A percentile compares a stretch with the other conserved stretches of the same genome.
phyloP scores from a whole-genome alignment of 2,329 filamentous ascomycete genomes.

The Didymella lethalis region DNA sequence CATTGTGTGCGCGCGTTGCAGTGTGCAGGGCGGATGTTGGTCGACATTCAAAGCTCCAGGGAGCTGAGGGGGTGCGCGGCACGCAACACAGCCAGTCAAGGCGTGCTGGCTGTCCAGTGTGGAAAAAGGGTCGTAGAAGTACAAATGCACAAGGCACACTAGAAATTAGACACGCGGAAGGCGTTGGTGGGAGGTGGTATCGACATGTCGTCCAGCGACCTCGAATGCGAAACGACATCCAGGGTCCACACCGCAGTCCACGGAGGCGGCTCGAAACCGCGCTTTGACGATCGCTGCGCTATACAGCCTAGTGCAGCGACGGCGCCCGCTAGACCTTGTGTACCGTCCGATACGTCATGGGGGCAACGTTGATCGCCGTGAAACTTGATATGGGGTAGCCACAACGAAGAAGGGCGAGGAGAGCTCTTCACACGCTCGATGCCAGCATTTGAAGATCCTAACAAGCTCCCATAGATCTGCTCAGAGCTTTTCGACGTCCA shows the following conservation, averaged over 20 bases:
- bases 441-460: neutral
- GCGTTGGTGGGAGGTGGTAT: conserved; percentile 11
- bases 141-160: conserved; percentile 5
- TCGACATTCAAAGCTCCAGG: conserved; percentile 30
- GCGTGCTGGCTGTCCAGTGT: conserved; percentile 3
- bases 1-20: conserved; percentile 36
- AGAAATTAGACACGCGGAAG: conserved; percentile 8
- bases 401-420: conserved; percentile 4
- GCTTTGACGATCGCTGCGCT: conserved; percentile 21
- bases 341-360: conserved; percentile 27
- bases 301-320: conserved; percentile 25
- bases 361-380: conserved; percentile 21
- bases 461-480: neutral
- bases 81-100: conserved; percentile 17
- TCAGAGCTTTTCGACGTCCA: neutral
- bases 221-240: conserved; percentile 31
- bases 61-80: conserved; percentile 11
- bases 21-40: conserved; percentile 27
- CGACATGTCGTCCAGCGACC: conserved; percentile 18
- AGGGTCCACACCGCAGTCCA: conserved; percentile 27
- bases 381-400: conserved; percentile 23
- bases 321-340: conserved; percentile 21
- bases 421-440: neutral
- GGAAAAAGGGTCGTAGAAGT: neutral
- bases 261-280: conserved; percentile 9